Evolutionary conservation across 768 basidiomycete species (phyloP), one percentile per base, ranked within the genome.

Genomic region (Kwoniella newhampshirensis): DNA sequence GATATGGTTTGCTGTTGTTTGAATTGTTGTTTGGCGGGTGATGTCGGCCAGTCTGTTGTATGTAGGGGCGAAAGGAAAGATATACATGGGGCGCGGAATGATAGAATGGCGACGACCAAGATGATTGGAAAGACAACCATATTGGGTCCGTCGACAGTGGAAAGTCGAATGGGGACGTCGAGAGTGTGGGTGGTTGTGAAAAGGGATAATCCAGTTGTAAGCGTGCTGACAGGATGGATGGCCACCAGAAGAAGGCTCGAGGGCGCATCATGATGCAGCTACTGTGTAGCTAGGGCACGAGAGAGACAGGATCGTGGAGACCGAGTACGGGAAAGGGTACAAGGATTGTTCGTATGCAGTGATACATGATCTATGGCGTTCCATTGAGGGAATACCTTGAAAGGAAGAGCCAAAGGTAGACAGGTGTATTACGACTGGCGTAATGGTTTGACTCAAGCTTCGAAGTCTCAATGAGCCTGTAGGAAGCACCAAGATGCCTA

Each of bases 1-100:
- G 50, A 21, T 58, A 58, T 43, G 56, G 56, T 45, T 58, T 58
- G 56, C 51, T 58, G 49, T 58, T 51, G 13, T 32, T 32, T 6
- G 32, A 32, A 5, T 45, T 46, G 30, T 49, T 49, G 49, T 51
- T 51, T 18, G 50, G 41, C 6, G 56, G 56, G 11, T 43, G 46
- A 39, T 58, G 56, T 28, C 56, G 48, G 13, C 56, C 56, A 28
- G 56, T 58, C 56, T 58, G 43, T 26, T 32, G 41, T 13, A 18
- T 30, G 8, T 4, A 27, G 9, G 44, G 21, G 13, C 44, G 44
- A 46, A 4, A n/a, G 21, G 40, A n/a, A 41, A 37, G 11, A n/a
- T 43, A 21, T 43, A 21, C 20, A 43, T 13, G 9, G 13, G 42
- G 21, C 9, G 42, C 21, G 13, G 42, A 43, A 43, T 11, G 20